A percentile compares a stretch with the other conserved stretches of the same genome.
Conservation (phyloP, 768 basidiomycete genomes). For the Leccinum pellstonianum region DNA sequence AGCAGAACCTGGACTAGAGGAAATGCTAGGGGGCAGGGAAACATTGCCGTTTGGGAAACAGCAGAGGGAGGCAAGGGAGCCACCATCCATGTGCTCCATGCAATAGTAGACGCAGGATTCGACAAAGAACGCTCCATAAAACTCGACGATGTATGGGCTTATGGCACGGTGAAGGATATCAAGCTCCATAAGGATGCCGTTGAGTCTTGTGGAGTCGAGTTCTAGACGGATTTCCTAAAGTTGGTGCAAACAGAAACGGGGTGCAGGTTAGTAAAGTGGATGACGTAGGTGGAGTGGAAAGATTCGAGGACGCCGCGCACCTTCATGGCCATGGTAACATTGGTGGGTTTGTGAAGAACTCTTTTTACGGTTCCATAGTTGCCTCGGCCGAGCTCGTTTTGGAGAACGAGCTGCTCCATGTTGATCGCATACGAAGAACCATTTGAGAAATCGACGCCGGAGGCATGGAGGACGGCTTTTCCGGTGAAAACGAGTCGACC, state of each 20-base stretch:
- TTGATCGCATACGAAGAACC: conserved; percentile 92
- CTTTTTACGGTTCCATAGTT: conserved; percentile 98
- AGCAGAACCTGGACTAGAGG: conserved; percentile 32
- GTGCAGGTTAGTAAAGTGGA: conserved; percentile 1
- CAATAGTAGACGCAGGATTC: conserved; percentile 99
- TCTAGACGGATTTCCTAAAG: conserved; percentile 94
- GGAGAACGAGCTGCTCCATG: conserved; percentile 87
- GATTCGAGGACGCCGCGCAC: conserved; percentile 41
- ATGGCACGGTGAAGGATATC: conserved; percentile 95
- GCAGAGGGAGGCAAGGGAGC: conserved; percentile 78
- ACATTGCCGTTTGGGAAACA: conserved; percentile 47
- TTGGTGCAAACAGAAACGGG: conserved; percentile 1
- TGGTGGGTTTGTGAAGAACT: conserved; percentile 91
- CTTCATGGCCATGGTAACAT: conserved; percentile 99
- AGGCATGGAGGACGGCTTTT: conserved; percentile 89
- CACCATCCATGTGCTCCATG: conserved; percentile 99
- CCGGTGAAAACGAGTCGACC: conserved; percentile 93
- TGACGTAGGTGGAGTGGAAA: conserved; percentile 11
- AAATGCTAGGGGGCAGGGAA: conserved; percentile 34
- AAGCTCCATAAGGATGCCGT: conserved; percentile 97
- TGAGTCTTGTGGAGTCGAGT: conserved; percentile 89
- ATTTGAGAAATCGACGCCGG: conserved; percentile 86
- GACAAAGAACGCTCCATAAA: conserved; percentile 99
- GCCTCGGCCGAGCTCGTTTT: conserved; percentile 93
- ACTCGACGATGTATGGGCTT: conserved; percentile 92